These are phyloP conservation scores for Eutrema yunnanense DNA, from an alignment of 345 rosid genomes.

Conservation along the genomic window DNA sequence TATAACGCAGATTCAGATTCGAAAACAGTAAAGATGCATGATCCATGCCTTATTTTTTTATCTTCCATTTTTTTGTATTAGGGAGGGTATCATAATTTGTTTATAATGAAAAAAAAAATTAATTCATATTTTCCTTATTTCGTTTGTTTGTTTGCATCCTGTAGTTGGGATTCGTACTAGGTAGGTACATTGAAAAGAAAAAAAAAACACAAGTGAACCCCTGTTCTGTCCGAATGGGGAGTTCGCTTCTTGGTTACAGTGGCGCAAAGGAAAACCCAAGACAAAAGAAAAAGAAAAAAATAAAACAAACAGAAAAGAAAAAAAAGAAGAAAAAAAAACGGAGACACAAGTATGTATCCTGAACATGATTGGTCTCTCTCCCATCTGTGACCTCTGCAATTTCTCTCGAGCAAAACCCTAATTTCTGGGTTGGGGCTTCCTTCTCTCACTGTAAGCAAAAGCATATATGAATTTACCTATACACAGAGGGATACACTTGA, in stretches of 20 bases:
- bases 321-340: background rate
- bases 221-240: constrained; percentile 18
- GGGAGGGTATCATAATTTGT: too few species aligned
- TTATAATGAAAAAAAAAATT: too few species aligned
- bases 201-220: constrained; percentile 12
- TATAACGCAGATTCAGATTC: too few species aligned
- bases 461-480: background rate
- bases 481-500: background rate
- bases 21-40: too few species aligned
- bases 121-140: too few species aligned
- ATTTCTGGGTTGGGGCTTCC: constrained; percentile 15
- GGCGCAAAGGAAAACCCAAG: constrained; percentile 1
- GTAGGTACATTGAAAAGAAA: background rate
- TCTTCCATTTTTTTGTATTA: too few species aligned
- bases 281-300: background rate
- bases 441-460: constrained; percentile 2
- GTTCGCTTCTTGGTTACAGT: constrained; percentile 18
- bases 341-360: background rate
- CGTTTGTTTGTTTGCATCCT: too few species aligned
- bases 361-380: constrained; percentile 16
- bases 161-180: too few species aligned
- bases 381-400: constrained; percentile 15
- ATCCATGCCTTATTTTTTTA: too few species aligned
- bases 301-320: background rate
- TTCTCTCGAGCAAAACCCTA: constrained; percentile 29